Percentiles rank a stretch among this genome's conserved stretches.
These are phyloP conservation scores for Castanea mollissima DNA, from an alignment of 306 rosid genomes.

Conservation along the genomic window DNA sequence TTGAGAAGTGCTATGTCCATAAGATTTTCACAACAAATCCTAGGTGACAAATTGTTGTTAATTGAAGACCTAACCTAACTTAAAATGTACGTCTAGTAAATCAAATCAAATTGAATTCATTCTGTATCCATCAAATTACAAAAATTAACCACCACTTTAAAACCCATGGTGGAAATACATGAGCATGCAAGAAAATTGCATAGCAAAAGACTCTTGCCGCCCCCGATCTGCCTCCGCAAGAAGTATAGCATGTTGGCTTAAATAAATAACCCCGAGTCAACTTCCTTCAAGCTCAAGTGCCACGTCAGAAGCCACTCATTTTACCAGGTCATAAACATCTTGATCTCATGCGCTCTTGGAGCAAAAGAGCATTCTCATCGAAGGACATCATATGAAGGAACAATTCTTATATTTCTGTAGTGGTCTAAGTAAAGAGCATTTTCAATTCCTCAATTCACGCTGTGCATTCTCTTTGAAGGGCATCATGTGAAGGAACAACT, in stretches of 20 bases:
- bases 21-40: too few species aligned
- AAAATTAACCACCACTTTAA: not conserved
- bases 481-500: not conserved
- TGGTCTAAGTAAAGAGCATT: slow-evolving; percentile 74
- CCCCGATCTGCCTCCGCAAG: not conserved
- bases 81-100: not conserved
- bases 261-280: not conserved
- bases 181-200: not conserved
- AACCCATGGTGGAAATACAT: not conserved
- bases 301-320: slow-evolving; percentile 18
- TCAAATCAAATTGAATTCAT: not conserved
- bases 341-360: not conserved
- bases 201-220: not conserved
- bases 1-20: not conserved
- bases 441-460: slow-evolving; percentile 90
- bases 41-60: too few species aligned
- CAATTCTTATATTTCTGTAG: slow-evolving; percentile 8
- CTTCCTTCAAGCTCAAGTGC: slow-evolving; percentile 8
- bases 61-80: not conserved
- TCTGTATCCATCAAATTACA: not conserved
- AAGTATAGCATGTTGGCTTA: not conserved
- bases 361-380: not conserved
- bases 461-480: not conserved
- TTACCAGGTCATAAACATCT: not conserved
- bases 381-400: not conserved